A percentile compares a stretch with the other conserved stretches of the same genome.
Evolutionary conservation across 1,139 yeast genomes (phyloP).

Genomic region (Magnusiomyces magnusii): DNA sequence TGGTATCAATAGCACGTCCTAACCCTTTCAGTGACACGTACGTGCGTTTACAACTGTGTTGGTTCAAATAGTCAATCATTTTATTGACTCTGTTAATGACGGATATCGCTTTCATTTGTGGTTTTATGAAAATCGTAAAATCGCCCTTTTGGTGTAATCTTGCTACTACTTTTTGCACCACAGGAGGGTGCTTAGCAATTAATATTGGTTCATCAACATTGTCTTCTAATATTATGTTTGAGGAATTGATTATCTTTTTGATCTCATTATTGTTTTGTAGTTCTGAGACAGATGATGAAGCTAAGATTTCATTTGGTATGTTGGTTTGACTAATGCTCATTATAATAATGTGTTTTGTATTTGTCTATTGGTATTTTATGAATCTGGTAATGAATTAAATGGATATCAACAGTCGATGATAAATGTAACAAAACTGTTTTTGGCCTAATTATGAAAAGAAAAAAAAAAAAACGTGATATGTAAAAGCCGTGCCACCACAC

Average conservation of each 20-base stretch:
- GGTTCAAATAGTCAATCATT: slow-evolving; percentile 8
- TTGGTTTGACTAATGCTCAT: too few relatives aligned
- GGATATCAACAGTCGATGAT: too few relatives aligned
- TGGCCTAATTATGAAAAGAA: too few relatives aligned
- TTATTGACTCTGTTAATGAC: slow-evolving; percentile 9
- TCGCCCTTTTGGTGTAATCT: neutral
- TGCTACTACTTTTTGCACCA: neutral
- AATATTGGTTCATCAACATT: neutral
- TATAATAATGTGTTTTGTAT: too few relatives aligned
- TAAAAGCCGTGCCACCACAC: too few relatives aligned
- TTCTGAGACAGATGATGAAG: too few relatives aligned
- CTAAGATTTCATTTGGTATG: too few relatives aligned
- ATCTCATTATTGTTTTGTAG: neutral
- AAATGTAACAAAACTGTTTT: too few relatives aligned
- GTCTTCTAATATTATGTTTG: neutral
- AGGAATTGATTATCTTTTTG: neutral
- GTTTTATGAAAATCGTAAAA: slow-evolving; percentile 10
- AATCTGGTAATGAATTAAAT: too few relatives aligned
- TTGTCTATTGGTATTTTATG: too few relatives aligned
- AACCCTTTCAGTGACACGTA: slow-evolving; percentile 28
- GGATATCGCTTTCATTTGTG: slow-evolving; percentile 10
- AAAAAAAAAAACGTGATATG: too few relatives aligned
- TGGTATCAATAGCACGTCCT: slow-evolving; percentile 31
- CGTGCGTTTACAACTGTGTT: slow-evolving; percentile 8
- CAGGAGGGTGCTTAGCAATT: slow-evolving; percentile 2